Evolutionary conservation across 192 early-diverging fungal species (phyloP).

Genomic region (Linnemannia zychae): DNA sequence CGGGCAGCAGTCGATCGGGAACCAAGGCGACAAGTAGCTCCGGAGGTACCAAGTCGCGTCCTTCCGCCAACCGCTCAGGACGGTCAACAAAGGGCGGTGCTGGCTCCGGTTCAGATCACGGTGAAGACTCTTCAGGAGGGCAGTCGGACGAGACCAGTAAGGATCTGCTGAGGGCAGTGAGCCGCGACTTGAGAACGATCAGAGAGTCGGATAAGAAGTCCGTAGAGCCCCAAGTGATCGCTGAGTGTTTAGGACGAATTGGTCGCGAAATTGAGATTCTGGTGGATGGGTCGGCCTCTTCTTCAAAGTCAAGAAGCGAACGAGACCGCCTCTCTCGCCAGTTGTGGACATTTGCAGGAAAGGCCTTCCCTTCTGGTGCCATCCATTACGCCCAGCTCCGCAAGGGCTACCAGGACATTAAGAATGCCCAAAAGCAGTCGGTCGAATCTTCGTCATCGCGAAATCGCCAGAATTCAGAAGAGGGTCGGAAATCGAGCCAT

Average conservation of each 20-base stretch:
- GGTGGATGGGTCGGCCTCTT: slow-evolving; percentile 40
- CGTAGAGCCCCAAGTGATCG: slow-evolving; percentile 61
- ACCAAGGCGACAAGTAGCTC: slow-evolving; percentile 9
- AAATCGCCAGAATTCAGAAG: slow-evolving; percentile 73
- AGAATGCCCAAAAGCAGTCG: slow-evolving; percentile 34
- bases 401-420: slow-evolving; percentile 54
- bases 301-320: slow-evolving; percentile 60
- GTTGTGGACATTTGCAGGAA: slow-evolving; percentile 69
- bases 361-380: slow-evolving; percentile 64
- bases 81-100: slow-evolving; percentile 16
- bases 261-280: slow-evolving; percentile 68
- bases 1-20: slow-evolving; percentile 1
- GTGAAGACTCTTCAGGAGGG: slow-evolving; percentile 15
- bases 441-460: slow-evolving; percentile 35
- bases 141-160: slow-evolving; percentile 43
- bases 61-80: slow-evolving; percentile 19
- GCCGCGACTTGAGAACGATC: slow-evolving; percentile 46
- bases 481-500: slow-evolving; percentile 79
- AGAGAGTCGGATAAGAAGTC: slow-evolving; percentile 49
- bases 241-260: slow-evolving; percentile 66
- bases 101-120: slow-evolving; percentile 21
- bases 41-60: slow-evolving; percentile 21
- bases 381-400: slow-evolving; percentile 62
- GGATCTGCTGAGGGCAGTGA: slow-evolving; percentile 35
- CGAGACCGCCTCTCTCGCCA: slow-evolving; percentile 64